Evolutionary conservation across 208 protist genomes (phyloP).

Genomic region (Leishmania gerbilli): DNA sequence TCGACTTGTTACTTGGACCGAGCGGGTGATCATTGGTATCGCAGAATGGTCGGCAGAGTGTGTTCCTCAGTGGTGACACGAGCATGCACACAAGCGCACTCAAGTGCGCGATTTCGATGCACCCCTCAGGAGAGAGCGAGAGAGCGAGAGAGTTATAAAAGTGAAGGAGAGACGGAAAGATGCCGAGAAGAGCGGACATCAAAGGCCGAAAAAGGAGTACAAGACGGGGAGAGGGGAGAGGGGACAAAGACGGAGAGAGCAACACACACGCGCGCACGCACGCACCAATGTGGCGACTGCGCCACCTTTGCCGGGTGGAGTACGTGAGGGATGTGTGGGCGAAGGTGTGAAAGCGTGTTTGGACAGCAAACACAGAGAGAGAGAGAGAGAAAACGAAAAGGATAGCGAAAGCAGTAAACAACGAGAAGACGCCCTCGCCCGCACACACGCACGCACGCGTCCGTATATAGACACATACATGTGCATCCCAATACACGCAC

Average conservation of each 20-base stretch:
- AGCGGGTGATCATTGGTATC: background rate
- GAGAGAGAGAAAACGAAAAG: background rate
- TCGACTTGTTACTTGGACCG: background rate
- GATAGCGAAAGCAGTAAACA: background rate
- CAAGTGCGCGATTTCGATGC: background rate
- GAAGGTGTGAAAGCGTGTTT: background rate
- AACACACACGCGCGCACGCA: background rate
- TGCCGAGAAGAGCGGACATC: background rate
- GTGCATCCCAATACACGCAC: background rate
- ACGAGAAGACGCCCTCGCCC: background rate
- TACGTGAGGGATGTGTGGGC: background rate
- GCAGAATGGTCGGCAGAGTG: background rate
- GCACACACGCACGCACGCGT: background rate
- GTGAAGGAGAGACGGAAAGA: background rate
- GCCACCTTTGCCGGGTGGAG: background rate
- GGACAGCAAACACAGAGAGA: background rate
- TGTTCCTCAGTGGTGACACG: background rate
- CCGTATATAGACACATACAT: background rate
- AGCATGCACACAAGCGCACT: background rate
- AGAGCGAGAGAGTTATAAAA: background rate
- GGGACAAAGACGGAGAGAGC: background rate
- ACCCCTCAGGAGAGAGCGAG: background rate
- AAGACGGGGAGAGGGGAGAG: background rate
- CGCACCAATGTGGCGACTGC: background rate
- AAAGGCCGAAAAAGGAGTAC: slow-evolving; percentile 3